Conservation (phyloP, 306 rosid genomes). For the Crotalaria pallida region DNA sequence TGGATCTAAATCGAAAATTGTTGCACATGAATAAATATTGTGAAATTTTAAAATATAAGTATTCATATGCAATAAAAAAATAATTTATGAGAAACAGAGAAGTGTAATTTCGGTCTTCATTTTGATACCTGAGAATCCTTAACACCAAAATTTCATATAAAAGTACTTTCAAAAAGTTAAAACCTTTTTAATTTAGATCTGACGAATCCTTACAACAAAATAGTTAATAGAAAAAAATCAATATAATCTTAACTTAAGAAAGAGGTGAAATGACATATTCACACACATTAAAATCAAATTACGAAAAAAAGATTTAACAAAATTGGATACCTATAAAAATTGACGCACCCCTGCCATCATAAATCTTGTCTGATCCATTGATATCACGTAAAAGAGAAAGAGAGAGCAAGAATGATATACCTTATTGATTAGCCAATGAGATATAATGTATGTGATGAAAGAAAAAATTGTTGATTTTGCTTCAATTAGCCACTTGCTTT, state of each 20-base stretch:
- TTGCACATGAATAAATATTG: no score
- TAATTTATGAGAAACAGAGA: no score
- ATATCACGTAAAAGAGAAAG: neutral
- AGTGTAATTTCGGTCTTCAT: neutral
- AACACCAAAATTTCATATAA: neutral
- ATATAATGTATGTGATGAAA: neutral
- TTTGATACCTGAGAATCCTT: neutral
- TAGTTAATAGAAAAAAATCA: neutral
- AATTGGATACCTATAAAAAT: no score
- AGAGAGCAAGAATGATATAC: neutral
- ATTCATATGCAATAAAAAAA: neutral
- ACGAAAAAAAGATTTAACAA: no score
- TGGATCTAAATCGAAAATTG: no score
- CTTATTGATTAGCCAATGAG: neutral
- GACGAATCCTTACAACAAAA: neutral
- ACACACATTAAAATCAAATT: no score
- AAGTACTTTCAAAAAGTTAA: neutral
- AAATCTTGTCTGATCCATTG: no score
- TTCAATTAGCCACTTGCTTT: neutral
- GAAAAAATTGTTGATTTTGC: neutral
- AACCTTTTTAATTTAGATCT: neutral
- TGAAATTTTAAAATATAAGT: no score
- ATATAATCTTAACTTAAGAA: neutral
- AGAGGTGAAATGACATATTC: no score
- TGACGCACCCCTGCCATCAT: no score